phyloP scores from a whole-genome alignment of 2,329 filamentous ascomycete genomes.

The Aspergillus cejpii region DNA sequence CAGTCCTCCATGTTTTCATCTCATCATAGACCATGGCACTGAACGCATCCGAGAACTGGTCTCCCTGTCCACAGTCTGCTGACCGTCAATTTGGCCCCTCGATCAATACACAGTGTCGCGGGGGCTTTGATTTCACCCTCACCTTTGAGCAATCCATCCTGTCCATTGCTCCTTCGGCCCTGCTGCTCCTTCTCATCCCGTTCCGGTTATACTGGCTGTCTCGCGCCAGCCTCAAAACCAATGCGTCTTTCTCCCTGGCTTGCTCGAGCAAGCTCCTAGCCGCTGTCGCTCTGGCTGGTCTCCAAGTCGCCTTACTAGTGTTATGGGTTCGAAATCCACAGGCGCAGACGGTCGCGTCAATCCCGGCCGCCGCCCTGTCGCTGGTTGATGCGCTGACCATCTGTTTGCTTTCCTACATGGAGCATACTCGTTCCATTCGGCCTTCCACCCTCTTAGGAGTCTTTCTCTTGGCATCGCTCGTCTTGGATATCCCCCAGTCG shows the following conservation, averaged over 20 bases:
- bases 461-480: not conserved
- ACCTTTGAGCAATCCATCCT: conserved; percentile 8
- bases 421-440: not conserved
- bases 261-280: no score
- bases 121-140: conserved; percentile 6
- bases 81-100: conserved; percentile 3
- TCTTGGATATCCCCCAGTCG: not conserved
- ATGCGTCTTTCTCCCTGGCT: no score
- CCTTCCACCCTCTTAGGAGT: not conserved
- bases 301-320: not conserved
- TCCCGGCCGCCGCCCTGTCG: not conserved
- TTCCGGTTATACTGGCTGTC: no score
- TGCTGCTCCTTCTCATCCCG: conserved; percentile 1
- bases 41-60: no score
- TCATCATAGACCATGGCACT: no score
- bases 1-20: no score
- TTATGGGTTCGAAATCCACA: not conserved
- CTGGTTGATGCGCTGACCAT: not conserved
- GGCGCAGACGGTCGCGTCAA: not conserved
- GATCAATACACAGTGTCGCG: not conserved
- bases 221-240: no score
- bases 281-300: not conserved
- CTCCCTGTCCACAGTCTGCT: no score
- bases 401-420: not conserved
- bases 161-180: conserved; percentile 1